Percentiles rank a stretch among this genome's conserved stretches.
These are phyloP conservation scores for Metschnikowia cerradonensis DNA, from an alignment of 805 yeast genomes.

Conservation along the genomic window DNA sequence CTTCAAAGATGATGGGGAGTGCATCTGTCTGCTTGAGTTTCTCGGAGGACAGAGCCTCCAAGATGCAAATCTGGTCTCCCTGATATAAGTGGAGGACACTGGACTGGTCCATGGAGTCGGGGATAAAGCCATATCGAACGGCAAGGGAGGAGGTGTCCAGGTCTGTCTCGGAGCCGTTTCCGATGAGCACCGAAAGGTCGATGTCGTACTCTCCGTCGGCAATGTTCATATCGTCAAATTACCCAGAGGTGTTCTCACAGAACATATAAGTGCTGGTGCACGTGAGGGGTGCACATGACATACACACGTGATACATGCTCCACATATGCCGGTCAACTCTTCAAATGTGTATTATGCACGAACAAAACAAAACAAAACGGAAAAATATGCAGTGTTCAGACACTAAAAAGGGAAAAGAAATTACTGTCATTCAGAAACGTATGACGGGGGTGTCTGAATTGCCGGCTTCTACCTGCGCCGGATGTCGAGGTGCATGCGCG, in stretches of 20 bases:
- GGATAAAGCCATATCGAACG: slow-evolving; percentile 39
- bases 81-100: slow-evolving; percentile 33
- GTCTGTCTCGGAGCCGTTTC: background rate
- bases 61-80: slow-evolving; percentile 28
- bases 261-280: background rate
- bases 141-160: slow-evolving; percentile 11
- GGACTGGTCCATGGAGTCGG: slow-evolving; percentile 38
- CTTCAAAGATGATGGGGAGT: slow-evolving; percentile 36
- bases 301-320: background rate
- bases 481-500: background rate
- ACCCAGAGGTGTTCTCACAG: background rate
- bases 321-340: too few relatives aligned
- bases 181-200: slow-evolving; percentile 27
- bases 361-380: background rate
- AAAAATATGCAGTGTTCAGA: background rate
- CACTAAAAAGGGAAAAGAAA: background rate
- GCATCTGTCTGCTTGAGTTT: slow-evolving; percentile 12
- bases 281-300: background rate
- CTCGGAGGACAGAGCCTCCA: slow-evolving; percentile 28
- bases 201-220: slow-evolving; percentile 44
- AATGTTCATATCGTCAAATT: slow-evolving; percentile 21
- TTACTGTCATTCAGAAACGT: too few relatives aligned
- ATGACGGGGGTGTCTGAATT: background rate
- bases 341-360: too few relatives aligned
- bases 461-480: background rate